phyloP scores from a whole-genome alignment of 805 yeast species.

The Pichia sporocuriosa region DNA sequence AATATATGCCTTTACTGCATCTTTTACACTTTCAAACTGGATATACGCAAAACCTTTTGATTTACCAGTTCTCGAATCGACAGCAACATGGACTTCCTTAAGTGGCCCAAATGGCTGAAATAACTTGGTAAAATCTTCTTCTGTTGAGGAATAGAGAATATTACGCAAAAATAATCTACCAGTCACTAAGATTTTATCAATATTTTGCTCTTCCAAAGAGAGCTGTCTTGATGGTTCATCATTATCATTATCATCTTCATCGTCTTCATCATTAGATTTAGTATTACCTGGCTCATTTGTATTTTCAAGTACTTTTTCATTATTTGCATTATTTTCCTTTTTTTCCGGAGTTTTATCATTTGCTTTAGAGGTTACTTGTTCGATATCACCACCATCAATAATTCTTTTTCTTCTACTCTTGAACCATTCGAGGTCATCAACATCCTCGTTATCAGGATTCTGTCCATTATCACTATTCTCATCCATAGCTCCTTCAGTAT shows the following conservation, averaged over 20 bases:
- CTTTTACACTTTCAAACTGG: conserved; percentile 56
- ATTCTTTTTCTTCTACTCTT: conserved; percentile 69
- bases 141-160: conserved; percentile 70
- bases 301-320: background rate
- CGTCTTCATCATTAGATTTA: background rate
- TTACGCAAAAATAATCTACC: conserved; percentile 87
- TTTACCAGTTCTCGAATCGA: conserved; percentile 82
- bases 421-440: conserved; percentile 85
- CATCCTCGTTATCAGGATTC: conserved; percentile 30
- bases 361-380: conserved; percentile 30
- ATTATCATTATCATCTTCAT: background rate
- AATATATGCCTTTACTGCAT: conserved; percentile 71
- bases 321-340: background rate
- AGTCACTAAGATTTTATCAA: conserved; percentile 51
- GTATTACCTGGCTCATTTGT: no score
- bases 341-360: conserved; percentile 10
- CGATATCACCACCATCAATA: no score
- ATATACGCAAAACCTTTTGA: conserved; percentile 92
- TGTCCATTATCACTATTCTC: conserved; percentile 15
- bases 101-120: conserved; percentile 64
- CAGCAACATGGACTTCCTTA: conserved; percentile 87
- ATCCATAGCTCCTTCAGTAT: background rate
- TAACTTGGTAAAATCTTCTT: conserved; percentile 63
- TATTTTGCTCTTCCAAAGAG: conserved; percentile 41
- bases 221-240: conserved; percentile 13